phyloP scores from a whole-genome alignment of 139 green algal genomes.

The Volvox africanus region DNA sequence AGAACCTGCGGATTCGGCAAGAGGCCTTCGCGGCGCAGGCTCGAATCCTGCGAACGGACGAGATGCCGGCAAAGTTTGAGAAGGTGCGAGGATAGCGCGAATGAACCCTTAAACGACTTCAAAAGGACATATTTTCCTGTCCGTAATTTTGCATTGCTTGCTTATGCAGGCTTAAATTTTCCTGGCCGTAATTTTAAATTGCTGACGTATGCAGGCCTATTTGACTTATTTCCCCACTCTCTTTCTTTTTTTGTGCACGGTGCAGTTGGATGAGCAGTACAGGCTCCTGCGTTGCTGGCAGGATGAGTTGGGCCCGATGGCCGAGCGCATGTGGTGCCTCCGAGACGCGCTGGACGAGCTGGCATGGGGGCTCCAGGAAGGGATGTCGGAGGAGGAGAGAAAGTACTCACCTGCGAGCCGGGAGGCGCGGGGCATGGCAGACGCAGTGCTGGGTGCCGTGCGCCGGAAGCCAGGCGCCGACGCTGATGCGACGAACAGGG shows the following conservation, averaged over 20 bases:
- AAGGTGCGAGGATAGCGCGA: not conserved
- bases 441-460: not conserved
- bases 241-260: not conserved
- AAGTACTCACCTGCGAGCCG: not conserved
- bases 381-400: not conserved
- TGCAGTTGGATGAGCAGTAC: slow-evolving; percentile 35
- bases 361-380: slow-evolving; percentile 16
- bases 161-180: no score
- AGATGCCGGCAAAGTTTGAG: slow-evolving; percentile 1
- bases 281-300: slow-evolving; percentile 18
- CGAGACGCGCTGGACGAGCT: slow-evolving; percentile 7
- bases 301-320: slow-evolving; percentile 19
- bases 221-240: not conserved
- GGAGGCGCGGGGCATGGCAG: not conserved
- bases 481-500: not conserved
- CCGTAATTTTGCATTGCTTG: not conserved
- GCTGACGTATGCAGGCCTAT: no score
- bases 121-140: not conserved
- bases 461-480: not conserved
- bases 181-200: not conserved
- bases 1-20: not conserved
- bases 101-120: not conserved
- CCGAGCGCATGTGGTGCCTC: slow-evolving; percentile 1
- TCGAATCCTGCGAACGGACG: not conserved
- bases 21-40: slow-evolving; percentile 1